Conservation (phyloP, 2,329 filamentous ascomycete genomes). For the Penicillium sp. region DNA sequence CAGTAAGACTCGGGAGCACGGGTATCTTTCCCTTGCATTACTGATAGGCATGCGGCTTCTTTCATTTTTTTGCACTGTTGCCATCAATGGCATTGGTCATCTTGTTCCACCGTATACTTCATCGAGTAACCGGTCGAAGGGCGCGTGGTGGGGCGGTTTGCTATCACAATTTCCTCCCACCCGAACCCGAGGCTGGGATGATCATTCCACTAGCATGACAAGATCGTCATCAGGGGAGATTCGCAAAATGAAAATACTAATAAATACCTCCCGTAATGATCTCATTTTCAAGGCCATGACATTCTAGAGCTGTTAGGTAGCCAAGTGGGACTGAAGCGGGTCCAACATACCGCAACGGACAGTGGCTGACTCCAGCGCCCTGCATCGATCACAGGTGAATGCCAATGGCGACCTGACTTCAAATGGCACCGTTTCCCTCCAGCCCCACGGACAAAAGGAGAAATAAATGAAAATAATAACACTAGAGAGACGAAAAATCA, state of each 20-base stretch:
- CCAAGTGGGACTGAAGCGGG: slow-evolving; percentile 17
- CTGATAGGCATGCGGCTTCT: background rate
- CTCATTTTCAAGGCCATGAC: background rate
- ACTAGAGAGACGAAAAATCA: no score
- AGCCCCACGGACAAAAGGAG: background rate
- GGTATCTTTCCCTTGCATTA: background rate
- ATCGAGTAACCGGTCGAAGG: background rate
- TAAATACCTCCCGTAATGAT: background rate
- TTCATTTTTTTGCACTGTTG: background rate
- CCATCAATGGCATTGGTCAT: background rate
- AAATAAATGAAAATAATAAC: slow-evolving; percentile 1
- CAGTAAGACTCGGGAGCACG: background rate
- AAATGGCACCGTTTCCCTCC: slow-evolving; percentile 15
- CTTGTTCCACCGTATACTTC: slow-evolving; percentile 3
- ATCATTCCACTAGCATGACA: background rate
- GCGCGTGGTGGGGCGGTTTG: background rate
- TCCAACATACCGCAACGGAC: slow-evolving; percentile 21
- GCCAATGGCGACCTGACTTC: slow-evolving; percentile 1
- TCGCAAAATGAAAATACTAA: background rate
- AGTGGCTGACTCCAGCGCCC: slow-evolving; percentile 19
- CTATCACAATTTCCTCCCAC: slow-evolving; percentile 7
- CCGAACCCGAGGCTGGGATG: background rate
- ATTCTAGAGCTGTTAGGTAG: background rate
- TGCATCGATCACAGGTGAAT: slow-evolving; percentile 23
- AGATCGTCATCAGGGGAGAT: background rate